These are phyloP conservation scores for Ophiocordyceps australis DNA, from an alignment of 2,329 filamentous ascomycete genomes.

Conservation along the genomic window DNA sequence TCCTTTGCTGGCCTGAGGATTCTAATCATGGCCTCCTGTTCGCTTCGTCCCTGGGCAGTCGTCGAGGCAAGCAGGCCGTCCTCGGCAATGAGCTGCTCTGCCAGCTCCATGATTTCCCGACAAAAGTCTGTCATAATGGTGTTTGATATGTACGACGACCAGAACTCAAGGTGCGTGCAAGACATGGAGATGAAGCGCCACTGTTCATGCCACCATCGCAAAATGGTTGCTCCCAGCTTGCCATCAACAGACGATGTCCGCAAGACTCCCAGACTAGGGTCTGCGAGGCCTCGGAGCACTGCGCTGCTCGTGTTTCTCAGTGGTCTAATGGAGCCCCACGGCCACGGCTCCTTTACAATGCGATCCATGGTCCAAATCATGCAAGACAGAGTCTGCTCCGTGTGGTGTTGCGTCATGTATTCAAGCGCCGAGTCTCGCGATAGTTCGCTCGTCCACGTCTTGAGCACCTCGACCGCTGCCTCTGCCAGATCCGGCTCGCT, in stretches of 20 bases:
- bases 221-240: slow-evolving; percentile 46
- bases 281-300: slow-evolving; percentile 36
- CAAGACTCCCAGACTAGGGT: slow-evolving; percentile 35
- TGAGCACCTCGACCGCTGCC: slow-evolving; percentile 65
- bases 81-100: slow-evolving; percentile 67
- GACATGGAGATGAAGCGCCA: slow-evolving; percentile 71
- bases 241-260: slow-evolving; percentile 35
- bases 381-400: slow-evolving; percentile 20
- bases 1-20: slow-evolving; percentile 21
- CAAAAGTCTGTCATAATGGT: slow-evolving; percentile 78
- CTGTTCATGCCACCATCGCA: slow-evolving; percentile 66
- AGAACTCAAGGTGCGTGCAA: slow-evolving; percentile 67
- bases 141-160: slow-evolving; percentile 64
- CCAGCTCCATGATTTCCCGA: slow-evolving; percentile 86
- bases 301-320: slow-evolving; percentile 39
- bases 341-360: slow-evolving; percentile 15
- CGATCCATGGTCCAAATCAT: slow-evolving; percentile 23
- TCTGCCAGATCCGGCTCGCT: slow-evolving; percentile 65
- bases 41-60: slow-evolving; percentile 13
- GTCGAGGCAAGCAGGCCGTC: slow-evolving; percentile 70
- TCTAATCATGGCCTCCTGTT: slow-evolving; percentile 18
- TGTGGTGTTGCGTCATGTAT: slow-evolving; percentile 19
- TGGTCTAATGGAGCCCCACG: slow-evolving; percentile 39
- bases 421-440: slow-evolving; percentile 21
- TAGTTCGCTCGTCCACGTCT: slow-evolving; percentile 56